Base-by-base conservation (phyloP, 1,284 basidiomycete genomes). In the Schizophyllum amplum region DNA sequence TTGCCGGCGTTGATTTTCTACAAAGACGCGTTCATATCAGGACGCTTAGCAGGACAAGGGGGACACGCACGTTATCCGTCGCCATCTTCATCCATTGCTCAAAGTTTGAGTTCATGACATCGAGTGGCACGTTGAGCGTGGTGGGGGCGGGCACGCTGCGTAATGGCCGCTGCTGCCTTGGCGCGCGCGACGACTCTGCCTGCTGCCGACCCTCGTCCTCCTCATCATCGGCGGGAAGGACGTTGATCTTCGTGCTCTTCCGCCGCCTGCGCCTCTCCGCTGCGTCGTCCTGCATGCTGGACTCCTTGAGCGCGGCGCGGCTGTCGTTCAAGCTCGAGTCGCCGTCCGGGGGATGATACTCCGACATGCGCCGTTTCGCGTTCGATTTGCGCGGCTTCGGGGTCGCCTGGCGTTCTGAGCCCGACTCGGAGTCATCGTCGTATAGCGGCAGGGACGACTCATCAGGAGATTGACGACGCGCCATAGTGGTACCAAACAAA, bases 11-110 rank as follows among this genome's bases (percentile, higher is more conserved):
- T 99, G 75, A 99, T 98, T 96, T 99, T 99, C 95, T 98, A 67
- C 49, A 49, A 50, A 49, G 52, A 53, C 13, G 24, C 47, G 50
- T 57, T 56, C 47, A 47, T 56, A 51, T 55, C 5, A 54, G 11
- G n/a, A 42, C 9, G 9, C 24, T 25, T 27, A 55, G 21, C 56
- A 54, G 33, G 25, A 50, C 17, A 21, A 51, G 26, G 49, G 22
- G 20, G 55, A 53, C 4, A 77, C 87, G 64, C 67, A 97, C 95
- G 72, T 98, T 98, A 70, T 98, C 97, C 5, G 96, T 98, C 1
- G 95, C 95, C 85, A 99, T 90, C 78, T 98, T 99, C 96, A 99
- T 99, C 96, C 97, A 99, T 69, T 99, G 94, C 69, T 99, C 96
- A 68, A 89, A 95, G 65, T 94, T 95, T 46, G 84, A 88, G 71